Percentiles rank a stretch among this genome's conserved stretches.
phyloP scores from a whole-genome alignment of 805 yeast species.

The Tetrapisispora taiwanensis region DNA sequence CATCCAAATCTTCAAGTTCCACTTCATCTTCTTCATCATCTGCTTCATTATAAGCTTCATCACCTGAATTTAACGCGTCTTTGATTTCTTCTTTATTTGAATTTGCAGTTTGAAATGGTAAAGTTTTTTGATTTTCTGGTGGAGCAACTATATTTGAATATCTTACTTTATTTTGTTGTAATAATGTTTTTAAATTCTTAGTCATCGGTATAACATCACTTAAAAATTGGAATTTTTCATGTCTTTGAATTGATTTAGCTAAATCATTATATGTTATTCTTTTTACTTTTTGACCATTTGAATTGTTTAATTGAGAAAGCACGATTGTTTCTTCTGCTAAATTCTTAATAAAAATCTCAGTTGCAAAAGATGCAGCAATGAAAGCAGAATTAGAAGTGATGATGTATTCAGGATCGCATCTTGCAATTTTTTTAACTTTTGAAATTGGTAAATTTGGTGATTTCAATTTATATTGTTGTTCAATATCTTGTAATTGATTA shows the following conservation, averaged over 20 bases:
- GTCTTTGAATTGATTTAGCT: constrained; percentile 11
- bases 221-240: constrained; percentile 17
- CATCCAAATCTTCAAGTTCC: constrained; percentile 3
- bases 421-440: constrained; percentile 21
- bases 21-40: constrained; percentile 8
- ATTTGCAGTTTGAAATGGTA: constrained; percentile 6
- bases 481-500: background rate
- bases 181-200: constrained; percentile 14
- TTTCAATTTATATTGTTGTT: constrained; percentile 1
- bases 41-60: constrained; percentile 7
- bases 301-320: constrained; percentile 10
- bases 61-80: constrained; percentile 11
- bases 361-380: constrained; percentile 20
- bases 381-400: constrained; percentile 17
- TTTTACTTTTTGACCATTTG: constrained; percentile 2
- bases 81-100: constrained; percentile 7
- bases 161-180: constrained; percentile 21
- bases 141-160: constrained; percentile 7
- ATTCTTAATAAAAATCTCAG: constrained; percentile 18
- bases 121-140: constrained; percentile 8
- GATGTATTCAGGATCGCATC: constrained; percentile 20
- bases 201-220: constrained; percentile 22
- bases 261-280: constrained; percentile 19
- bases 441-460: constrained; percentile 15
- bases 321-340: constrained; percentile 17